These are phyloP conservation scores for Penicillium psychrofluorescens DNA, from an alignment of 495 filamentous ascomycete species.

Conservation along the genomic window DNA sequence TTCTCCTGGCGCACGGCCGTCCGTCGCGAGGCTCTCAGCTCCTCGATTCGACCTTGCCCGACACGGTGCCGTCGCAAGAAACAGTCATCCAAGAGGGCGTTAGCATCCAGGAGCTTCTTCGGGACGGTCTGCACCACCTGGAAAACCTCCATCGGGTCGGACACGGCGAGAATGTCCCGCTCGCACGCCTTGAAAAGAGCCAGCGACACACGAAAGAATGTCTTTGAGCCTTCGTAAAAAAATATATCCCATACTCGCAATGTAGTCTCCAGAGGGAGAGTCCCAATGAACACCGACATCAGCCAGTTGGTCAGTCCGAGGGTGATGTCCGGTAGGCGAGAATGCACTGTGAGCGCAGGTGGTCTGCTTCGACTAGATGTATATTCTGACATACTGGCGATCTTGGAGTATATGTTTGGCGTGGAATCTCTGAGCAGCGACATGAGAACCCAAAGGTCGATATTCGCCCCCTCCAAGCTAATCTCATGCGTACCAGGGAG, in stretches of 20 bases:
- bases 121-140: constrained; percentile 91
- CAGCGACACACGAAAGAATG: constrained; percentile 87
- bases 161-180: constrained; percentile 66
- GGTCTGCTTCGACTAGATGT: constrained; percentile 34
- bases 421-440: constrained; percentile 71
- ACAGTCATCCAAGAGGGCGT: constrained; percentile 70
- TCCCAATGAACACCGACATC: constrained; percentile 94
- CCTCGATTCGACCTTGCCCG: constrained; percentile 54
- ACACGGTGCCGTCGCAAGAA: constrained; percentile 76
- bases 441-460: constrained; percentile 94
- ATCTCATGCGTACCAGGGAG: constrained; percentile 90
- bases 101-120: constrained; percentile 70
- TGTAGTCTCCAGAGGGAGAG: constrained; percentile 81
- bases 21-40: constrained; percentile 31
- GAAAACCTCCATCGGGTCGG: constrained; percentile 92
- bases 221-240: constrained; percentile 93
- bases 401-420: constrained; percentile 81
- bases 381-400: constrained; percentile 63
- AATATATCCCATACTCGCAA: constrained; percentile 92
- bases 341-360: constrained; percentile 41
- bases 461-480: constrained; percentile 85
- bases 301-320: constrained; percentile 97
- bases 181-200: constrained; percentile 92
- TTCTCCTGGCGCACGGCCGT: constrained; percentile 39
- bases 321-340: constrained; percentile 78